Conservation (phyloP, 768 basidiomycete species). For the Lactarius trivialis region DNA sequence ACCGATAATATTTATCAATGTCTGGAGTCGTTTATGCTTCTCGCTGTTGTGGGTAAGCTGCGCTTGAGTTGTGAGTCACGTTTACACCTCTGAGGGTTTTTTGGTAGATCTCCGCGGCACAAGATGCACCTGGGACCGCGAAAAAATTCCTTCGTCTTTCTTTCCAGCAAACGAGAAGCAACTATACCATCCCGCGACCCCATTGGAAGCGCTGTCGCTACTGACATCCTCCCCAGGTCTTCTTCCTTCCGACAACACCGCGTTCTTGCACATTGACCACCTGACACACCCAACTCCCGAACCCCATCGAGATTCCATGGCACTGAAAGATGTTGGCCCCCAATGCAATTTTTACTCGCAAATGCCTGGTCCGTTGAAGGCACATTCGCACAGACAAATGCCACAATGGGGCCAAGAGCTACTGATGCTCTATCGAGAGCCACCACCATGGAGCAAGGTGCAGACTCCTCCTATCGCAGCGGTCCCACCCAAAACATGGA, state of each 20-base stretch:
- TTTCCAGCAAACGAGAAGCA: conserved; percentile 13
- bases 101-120: conserved; percentile 23
- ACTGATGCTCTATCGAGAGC: conserved; percentile 22
- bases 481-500: not conserved
- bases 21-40: conserved; percentile 19
- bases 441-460: conserved; percentile 18
- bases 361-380: not conserved
- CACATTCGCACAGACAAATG: not conserved
- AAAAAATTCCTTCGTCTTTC: conserved; percentile 14
- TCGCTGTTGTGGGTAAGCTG: conserved; percentile 21
- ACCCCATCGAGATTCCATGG: not conserved
- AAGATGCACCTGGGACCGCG: conserved; percentile 13
- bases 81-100: not conserved
- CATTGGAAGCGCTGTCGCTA: conserved; percentile 14
- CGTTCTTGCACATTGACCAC: conserved; percentile 17
- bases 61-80: not conserved
- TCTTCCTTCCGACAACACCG: conserved; percentile 15
- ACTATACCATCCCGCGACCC: conserved; percentile 18
- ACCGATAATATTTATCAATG: conserved; percentile 14
- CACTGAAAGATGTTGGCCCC: not conserved
- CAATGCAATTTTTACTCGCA: conserved; percentile 6
- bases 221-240: conserved; percentile 4
- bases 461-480: conserved; percentile 2
- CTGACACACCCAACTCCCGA: conserved; percentile 8
- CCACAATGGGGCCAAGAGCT: conserved; percentile 19